Evolutionary conservation across 768 basidiomycete genomes (phyloP).

Genomic region (Trametes cinnabarina): DNA sequence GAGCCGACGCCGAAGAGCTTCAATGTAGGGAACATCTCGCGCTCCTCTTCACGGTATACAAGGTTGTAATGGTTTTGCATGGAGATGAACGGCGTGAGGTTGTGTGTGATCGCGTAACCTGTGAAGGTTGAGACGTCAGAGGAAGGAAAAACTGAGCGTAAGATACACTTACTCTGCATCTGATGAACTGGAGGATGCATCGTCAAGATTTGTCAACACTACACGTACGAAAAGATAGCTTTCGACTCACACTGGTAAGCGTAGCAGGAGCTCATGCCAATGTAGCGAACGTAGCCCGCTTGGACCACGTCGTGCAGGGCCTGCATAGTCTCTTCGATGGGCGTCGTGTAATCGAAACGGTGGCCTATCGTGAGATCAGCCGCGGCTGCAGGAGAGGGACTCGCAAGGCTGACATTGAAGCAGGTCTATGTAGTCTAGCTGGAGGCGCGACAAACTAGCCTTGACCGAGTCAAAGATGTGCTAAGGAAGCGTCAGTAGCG

Average conservation of each 20-base stretch:
- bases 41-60: slow-evolving; percentile 60
- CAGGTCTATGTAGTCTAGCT: slow-evolving; percentile 56
- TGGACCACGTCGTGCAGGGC: slow-evolving; percentile 44
- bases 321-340: slow-evolving; percentile 41
- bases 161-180: slow-evolving; percentile 34
- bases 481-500: slow-evolving; percentile 19
- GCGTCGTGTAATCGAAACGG: slow-evolving; percentile 33
- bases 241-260: slow-evolving; percentile 33
- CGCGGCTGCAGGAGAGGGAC: neutral
- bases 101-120: slow-evolving; percentile 42
- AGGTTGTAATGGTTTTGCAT: slow-evolving; percentile 63
- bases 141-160: neutral
- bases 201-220: neutral
- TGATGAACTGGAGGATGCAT: slow-evolving; percentile 24
- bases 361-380: slow-evolving; percentile 25
- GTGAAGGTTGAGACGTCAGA: neutral
- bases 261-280: slow-evolving; percentile 40
- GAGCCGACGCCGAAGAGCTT: slow-evolving; percentile 32
- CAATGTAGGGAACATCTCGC: slow-evolving; percentile 52
- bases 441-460: slow-evolving; percentile 40
- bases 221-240: too few relatives aligned
- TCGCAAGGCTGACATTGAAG: slow-evolving; percentile 53
- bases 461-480: slow-evolving; percentile 52
- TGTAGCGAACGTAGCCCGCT: slow-evolving; percentile 43
- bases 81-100: slow-evolving; percentile 52